phyloP scores from a whole-genome alignment of 1,284 basidiomycete genomes.

The Sporisorium iseilematis-ciliati region DNA sequence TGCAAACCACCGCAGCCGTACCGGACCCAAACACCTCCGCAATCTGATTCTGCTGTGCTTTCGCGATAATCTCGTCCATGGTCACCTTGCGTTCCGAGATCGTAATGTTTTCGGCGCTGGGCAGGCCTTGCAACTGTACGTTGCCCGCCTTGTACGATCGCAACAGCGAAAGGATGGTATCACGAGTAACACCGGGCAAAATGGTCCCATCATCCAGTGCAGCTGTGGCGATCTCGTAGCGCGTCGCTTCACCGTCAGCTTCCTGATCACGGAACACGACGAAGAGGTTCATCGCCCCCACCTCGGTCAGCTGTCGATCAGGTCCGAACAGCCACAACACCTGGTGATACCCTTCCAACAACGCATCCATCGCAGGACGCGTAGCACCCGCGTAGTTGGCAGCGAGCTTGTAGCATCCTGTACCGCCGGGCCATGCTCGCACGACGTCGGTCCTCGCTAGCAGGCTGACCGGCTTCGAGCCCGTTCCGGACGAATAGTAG shows the following conservation, averaged over 20 bases:
- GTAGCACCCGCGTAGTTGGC: constrained; percentile 74
- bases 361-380: constrained; percentile 46
- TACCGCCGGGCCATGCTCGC: constrained; percentile 90
- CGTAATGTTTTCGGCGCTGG: constrained; percentile 34
- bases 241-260: constrained; percentile 16
- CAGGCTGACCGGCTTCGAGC: constrained; percentile 49
- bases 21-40: constrained; percentile 54
- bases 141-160: constrained; percentile 77
- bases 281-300: constrained; percentile 58
- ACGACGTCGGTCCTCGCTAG: constrained; percentile 51
- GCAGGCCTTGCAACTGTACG: constrained; percentile 64
- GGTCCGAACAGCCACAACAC: constrained; percentile 53
- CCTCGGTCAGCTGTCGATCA: constrained; percentile 53
- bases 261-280: constrained; percentile 52
- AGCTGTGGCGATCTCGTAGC: constrained; percentile 72
- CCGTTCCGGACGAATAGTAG: constrained; percentile 56
- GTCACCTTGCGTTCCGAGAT: constrained; percentile 49
- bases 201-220: constrained; percentile 77
- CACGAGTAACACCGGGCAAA: constrained; percentile 96
- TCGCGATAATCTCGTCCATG: constrained; percentile 52
- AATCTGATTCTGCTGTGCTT: constrained; percentile 31
- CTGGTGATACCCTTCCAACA: constrained; percentile 51
- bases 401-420: constrained; percentile 90
- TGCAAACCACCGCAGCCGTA: constrained; percentile 55
- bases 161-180: constrained; percentile 79